Base-by-base conservation (phyloP, 495 filamentous ascomycete species). In the Xylaria intraflava region DNA sequence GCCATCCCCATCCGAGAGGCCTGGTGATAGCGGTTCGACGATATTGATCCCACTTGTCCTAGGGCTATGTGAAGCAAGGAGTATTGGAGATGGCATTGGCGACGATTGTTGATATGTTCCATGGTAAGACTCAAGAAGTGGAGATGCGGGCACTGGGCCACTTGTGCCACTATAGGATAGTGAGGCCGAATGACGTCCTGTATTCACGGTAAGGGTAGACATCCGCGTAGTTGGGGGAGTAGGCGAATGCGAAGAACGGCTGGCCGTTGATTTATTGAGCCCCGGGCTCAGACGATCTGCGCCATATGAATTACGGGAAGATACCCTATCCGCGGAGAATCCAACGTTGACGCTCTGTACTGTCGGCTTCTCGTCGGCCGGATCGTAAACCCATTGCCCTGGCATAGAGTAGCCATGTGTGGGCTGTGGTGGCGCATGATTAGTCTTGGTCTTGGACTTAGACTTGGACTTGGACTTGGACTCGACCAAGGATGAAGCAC, bases 21-120 rank as follows among this genome's bases (percentile, higher is more conserved):
- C 58, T 17, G 72, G 75, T 6, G 72, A 74, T 6, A 77, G 60
- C 1, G 69, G 65, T 23, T 76, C 71, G 47, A 74, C 35, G 9
- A 69, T 44, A 31, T 65, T 57, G 16, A 62, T 45, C 4, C 40
- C 58, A 61, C 66, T 56, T 55, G 67, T 53, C 60, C 65, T 55
- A 54, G 69, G 61, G 49, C 66, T 53, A 12, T 62, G 52, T 11
- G 63, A 46, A 20, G 78, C 68, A 1, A 78, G 69, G 24, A 81
- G 68, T 30, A 78, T 72, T 0, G 92, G 88, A 0, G 88, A 90
- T 0, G 91, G 91, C 89, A 95, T 93, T 1, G 93, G 92, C 1
- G 91, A 95, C 59, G 96, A 89, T 46, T 87, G 87, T 68, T 98
- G 93, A 64, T 94, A 98, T 1, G 90, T 95, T 6, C 93, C 93